Conservation (phyloP, 2,329 filamentous ascomycete genomes). For the Phialocephala sp. region DNA sequence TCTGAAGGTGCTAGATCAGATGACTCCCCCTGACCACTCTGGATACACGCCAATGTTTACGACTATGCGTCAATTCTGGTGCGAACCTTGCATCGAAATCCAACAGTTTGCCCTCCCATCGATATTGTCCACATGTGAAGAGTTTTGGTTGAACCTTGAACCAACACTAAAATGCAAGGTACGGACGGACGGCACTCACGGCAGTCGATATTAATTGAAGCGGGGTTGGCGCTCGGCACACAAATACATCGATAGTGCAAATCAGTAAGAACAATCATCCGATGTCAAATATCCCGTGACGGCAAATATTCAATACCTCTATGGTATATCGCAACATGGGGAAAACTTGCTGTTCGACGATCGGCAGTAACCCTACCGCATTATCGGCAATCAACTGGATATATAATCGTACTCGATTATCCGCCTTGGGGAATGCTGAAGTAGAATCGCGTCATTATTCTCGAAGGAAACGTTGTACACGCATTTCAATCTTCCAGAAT, state of each 20-base stretch:
- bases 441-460: background rate
- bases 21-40: background rate
- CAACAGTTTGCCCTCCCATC: background rate
- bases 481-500: background rate
- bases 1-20: background rate
- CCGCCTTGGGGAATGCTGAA: background rate
- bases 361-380: background rate
- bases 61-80: background rate
- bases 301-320: background rate
- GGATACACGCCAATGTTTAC: too few species aligned
- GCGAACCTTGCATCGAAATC: background rate
- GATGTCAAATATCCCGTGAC: conserved; percentile 1
- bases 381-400: background rate
- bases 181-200: conserved; percentile 1
- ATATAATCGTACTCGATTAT: background rate
- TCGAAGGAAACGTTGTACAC: background rate
- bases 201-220: background rate
- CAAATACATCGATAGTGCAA: background rate
- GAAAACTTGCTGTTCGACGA: background rate
- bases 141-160: background rate
- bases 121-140: background rate
- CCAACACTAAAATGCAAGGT: background rate
- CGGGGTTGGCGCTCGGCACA: background rate
- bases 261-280: background rate
- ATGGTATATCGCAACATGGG: background rate